Base-by-base conservation (phyloP, 495 filamentous ascomycete genomes). In the Neurospora intermedia region DNA sequence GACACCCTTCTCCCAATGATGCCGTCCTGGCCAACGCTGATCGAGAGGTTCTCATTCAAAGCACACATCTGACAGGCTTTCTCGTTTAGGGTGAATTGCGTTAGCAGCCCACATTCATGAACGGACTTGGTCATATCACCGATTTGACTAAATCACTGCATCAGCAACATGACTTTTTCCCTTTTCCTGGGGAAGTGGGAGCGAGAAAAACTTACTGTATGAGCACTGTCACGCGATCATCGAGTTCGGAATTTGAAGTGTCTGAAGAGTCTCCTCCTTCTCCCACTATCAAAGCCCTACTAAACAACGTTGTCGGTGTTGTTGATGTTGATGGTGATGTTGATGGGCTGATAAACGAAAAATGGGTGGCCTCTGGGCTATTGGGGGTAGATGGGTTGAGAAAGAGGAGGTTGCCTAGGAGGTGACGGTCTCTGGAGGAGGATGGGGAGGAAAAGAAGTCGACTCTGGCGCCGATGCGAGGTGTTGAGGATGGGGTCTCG, bases 1-100 rank as follows among this genome's bases (percentile, higher is more conserved):
- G 83, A 84, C 18, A 86, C 82, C 27, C 84, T 76, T 59, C 84
- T 79, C 18, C 84, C 84, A 27, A 86, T 85, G 71, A 86, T 84
- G 23, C 84, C 84, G 13, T 83, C 78, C 8, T 74, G 70, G 3
- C 84, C 83, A 16, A 85, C 82, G 27, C 81, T 77, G 4, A 85
- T 76, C 43, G 79, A 80, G 42, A 85, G 74, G 1, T 81, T 80
- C 39, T 77, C 73, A 8, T 72, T 74, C 5, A 86, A 77, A 8
- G 74, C 70, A 38, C 71, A 20, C 54, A 38, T 18, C 54, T 66
- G 46, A 40, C 20, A 27, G 4, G 0, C 31, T 5, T 16, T 71
- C 42, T 4, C 31, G 40, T 2, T 39, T 41, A 66, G 72, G 73
- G 74, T 71, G 69, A 85, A 82, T 20, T 80, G 79, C 38, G 80